These are phyloP conservation scores for Rhododendron mucronatum DNA, from an alignment of 148 eudicot species.

Conservation along the genomic window DNA sequence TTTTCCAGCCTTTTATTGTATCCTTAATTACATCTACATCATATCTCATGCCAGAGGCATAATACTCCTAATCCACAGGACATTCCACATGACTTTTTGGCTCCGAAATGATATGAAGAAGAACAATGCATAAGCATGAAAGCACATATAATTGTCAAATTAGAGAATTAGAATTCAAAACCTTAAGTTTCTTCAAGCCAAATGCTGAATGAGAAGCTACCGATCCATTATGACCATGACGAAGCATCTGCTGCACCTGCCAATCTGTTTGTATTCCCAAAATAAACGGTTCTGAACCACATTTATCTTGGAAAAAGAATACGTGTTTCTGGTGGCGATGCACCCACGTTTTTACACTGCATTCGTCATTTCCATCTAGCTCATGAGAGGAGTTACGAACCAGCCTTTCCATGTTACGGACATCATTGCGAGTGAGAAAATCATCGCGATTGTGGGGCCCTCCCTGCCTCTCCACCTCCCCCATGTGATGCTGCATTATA, in stretches of 20 bases:
- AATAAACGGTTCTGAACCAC: conserved; percentile 23
- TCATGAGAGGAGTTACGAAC: conserved; percentile 23
- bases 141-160: not conserved
- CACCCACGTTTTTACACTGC: conserved; percentile 27
- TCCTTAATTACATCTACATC: not conserved
- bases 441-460: conserved; percentile 28
- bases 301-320: conserved; percentile 21
- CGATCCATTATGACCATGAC: conserved; percentile 19
- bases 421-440: conserved; percentile 26
- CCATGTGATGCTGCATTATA: conserved; percentile 27
- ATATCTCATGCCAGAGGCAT: not conserved
- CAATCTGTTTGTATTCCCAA: conserved; percentile 35
- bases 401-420: conserved; percentile 32
- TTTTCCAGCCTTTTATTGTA: not conserved
- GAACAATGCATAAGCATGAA: not conserved
- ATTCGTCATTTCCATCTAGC: conserved; percentile 13
- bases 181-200: conserved; percentile 27
- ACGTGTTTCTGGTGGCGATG: conserved; percentile 31
- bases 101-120: not conserved
- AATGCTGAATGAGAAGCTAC: conserved; percentile 25
- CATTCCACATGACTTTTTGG: not conserved
- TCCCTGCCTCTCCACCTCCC: conserved; percentile 29
- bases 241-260: conserved; percentile 36
- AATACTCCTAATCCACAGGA: not conserved
- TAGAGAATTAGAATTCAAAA: not conserved